Base-by-base conservation (phyloP, 371 early-diverging fungal genomes). In the Syncephalis fuscata region DNA sequence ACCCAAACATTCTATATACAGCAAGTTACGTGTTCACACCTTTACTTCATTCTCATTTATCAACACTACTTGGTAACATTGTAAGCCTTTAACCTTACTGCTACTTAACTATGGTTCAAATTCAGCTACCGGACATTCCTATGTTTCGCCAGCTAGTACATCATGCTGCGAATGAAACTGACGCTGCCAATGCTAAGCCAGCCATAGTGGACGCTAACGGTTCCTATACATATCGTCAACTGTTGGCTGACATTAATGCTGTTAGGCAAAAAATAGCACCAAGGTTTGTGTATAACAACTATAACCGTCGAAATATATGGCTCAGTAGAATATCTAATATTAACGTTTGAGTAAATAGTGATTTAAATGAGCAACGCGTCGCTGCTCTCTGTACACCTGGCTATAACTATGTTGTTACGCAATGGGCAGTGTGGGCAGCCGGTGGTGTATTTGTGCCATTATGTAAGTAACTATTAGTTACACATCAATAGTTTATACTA, bases 381-480 rank as follows among this genome's bases (percentile, higher is more conserved):
- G 80, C 84, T 2, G 78, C 78, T 62, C 67, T 89, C 19, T 71
- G 65, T 53, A 85, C 84, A 43, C 75, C 71, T 48, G 68, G 73
- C 26, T 85, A 76, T 61, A 66, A 73, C 19, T 85, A 84, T 57
- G 80, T 78, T 5, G 74, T 71, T 2, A 57, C 68, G 14, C 82
- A 82, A 57, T 85, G 81, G 74, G 73, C 76, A 8, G 61, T 78
- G 38, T 89, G 90, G 90, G 74, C 76, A 3, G 67, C 75, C 9
- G 80, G 81, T 8, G 84, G 79, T 14, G 67, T 82, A 2, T 78
- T 78, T 1, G 87, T 89, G 16, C 89, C 89, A 10, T 59, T 88
- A 42, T 70, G 74, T 66, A 66, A 56, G 58, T 32, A 11, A 32
- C 11, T 4, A 4, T 32, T 32, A 32, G 4, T 32, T 32, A 11